phyloP scores from a whole-genome alignment of 768 basidiomycete genomes.

The Leccinum olivaceopallidum region DNA sequence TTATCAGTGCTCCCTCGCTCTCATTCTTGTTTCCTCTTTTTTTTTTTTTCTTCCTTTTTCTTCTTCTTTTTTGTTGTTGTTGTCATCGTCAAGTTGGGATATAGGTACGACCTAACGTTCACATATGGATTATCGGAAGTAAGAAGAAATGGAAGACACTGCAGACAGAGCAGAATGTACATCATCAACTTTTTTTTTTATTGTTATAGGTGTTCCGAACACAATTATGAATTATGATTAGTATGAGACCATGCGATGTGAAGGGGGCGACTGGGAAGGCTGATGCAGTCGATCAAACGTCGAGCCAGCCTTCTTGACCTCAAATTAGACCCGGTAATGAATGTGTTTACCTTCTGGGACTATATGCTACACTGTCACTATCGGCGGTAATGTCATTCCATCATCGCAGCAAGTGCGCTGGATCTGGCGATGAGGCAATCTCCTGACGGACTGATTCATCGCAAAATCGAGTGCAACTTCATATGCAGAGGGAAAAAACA shows the following conservation, averaged over 20 bases:
- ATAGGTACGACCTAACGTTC: constrained; percentile 11
- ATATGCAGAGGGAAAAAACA: no score
- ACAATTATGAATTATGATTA: not conserved
- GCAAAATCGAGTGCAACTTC: not conserved
- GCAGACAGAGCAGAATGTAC: constrained; percentile 8
- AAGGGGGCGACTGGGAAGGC: not conserved
- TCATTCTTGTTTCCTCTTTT: not conserved
- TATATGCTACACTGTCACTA: not conserved
- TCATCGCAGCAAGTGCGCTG: not conserved
- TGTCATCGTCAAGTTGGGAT: constrained; percentile 19
- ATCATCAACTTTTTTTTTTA: not conserved
- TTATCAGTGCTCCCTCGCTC: constrained; percentile 6
- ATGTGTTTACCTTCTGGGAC: not conserved
- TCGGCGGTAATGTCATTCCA: not conserved
- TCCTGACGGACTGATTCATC: not conserved
- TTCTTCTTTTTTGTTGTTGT: not conserved
- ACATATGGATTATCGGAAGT: constrained; percentile 14
- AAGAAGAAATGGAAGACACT: constrained; percentile 10
- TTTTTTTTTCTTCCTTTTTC: not conserved
- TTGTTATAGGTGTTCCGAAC: not conserved
- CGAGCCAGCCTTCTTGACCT: not conserved
- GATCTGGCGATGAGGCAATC: not conserved
- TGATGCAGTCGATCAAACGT: not conserved
- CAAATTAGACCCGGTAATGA: not conserved
- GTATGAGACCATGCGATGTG: not conserved